Conservation (phyloP, 805 yeast genomes). For the Kluyveromyces aestuarii region DNA sequence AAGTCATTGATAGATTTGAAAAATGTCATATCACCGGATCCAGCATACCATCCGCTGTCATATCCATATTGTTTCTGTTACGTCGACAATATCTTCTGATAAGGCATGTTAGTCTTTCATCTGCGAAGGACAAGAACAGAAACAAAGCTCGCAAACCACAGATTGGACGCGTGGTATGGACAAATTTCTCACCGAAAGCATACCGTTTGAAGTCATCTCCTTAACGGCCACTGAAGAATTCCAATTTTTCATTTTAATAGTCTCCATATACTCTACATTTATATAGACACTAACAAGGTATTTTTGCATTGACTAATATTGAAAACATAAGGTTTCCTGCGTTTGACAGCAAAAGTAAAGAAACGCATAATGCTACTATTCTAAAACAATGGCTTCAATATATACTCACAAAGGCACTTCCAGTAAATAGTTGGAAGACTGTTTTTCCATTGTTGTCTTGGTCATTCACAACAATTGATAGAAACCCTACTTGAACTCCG, state of each 20-base stretch:
- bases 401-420: no score
- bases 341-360: no score
- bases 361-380: no score
- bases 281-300: no score
- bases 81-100: neutral
- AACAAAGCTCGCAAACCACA: neutral
- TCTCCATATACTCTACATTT: no score
- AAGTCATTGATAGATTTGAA: neutral
- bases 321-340: no score
- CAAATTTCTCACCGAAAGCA: neutral
- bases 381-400: no score
- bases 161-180: neutral
- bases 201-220: neutral
- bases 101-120: neutral
- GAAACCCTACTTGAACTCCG: neutral
- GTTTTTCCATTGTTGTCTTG: neutral
- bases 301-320: no score
- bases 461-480: neutral
- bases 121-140: neutral
- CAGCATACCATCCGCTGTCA: neutral
- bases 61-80: neutral
- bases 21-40: neutral
- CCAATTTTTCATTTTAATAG: no score
- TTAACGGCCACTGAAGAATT: neutral
- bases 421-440: no score